Percentiles rank a stretch among this genome's conserved stretches.
phyloP scores from a whole-genome alignment of 331 rosid species.

The Arachis monticola region DNA sequence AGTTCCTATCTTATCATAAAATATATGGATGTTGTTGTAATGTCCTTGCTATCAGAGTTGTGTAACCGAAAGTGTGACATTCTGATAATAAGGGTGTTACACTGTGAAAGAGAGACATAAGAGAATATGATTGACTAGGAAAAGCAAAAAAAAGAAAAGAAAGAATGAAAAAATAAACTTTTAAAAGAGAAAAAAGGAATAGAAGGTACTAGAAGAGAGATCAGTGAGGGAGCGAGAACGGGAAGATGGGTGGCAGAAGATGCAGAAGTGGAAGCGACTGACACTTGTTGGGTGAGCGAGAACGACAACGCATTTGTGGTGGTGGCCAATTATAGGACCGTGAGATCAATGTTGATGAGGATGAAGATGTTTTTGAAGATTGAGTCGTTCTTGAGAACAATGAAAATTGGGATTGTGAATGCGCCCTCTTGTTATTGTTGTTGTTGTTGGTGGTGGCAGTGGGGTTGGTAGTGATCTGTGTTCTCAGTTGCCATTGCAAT shows the following conservation, averaged over 20 bases:
- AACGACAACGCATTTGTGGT: slow-evolving; percentile 71
- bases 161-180: neutral
- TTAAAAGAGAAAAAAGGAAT: neutral
- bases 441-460: neutral
- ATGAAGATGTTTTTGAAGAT: slow-evolving; percentile 68
- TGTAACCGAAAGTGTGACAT: too few species aligned
- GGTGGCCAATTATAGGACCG: slow-evolving; percentile 60
- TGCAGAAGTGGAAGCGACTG: slow-evolving; percentile 86
- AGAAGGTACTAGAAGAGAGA: slow-evolving; percentile 62
- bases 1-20: too few species aligned
- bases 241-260: slow-evolving; percentile 55
- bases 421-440: neutral
- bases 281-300: slow-evolving; percentile 79
- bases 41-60: too few species aligned
- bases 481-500: slow-evolving; percentile 10
- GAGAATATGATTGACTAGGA: too few species aligned
- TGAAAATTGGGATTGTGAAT: slow-evolving; percentile 62
- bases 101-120: too few species aligned
- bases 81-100: too few species aligned
- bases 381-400: slow-evolving; percentile 74
- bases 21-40: too few species aligned
- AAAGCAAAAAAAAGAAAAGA: neutral
- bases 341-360: neutral
- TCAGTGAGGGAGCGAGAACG: slow-evolving; percentile 62
- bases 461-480: neutral